Evolutionary conservation across 2,329 filamentous ascomycete genomes (phyloP).

Genomic region (Sclerotinia spermophila): DNA sequence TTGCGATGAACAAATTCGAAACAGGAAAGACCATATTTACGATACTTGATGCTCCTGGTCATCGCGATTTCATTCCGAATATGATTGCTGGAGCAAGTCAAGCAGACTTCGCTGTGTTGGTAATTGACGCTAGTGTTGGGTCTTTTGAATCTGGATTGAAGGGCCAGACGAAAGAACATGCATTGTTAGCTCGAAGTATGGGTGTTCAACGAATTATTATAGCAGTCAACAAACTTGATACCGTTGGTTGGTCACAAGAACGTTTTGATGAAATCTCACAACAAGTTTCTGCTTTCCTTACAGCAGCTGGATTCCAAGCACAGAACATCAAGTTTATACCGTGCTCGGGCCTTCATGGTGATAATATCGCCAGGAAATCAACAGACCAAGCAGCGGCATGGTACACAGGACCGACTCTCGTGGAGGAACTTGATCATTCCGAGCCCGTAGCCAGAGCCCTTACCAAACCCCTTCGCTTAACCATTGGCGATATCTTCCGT

Average conservation of each 20-base stretch:
- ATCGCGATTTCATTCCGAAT: conserved; percentile 94
- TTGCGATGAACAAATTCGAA: conserved; percentile 91
- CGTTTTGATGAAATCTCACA: conserved; percentile 82
- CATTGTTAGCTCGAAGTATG: conserved; percentile 82
- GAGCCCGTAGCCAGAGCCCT: conserved; percentile 69
- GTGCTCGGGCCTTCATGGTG: conserved; percentile 82
- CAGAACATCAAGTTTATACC: conserved; percentile 86
- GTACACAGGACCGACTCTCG: conserved; percentile 76
- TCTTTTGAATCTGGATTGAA: conserved; percentile 92
- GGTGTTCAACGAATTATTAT: conserved; percentile 86
- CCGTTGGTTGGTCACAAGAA: conserved; percentile 74
- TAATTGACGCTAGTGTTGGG: conserved; percentile 85
- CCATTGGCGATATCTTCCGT: conserved; percentile 82
- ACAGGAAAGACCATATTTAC: conserved; percentile 85
- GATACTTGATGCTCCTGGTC: conserved; percentile 91
- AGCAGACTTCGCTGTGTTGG: conserved; percentile 91
- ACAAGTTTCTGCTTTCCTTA: conserved; percentile 79
- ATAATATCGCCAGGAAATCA: conserved; percentile 69
- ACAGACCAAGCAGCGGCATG: conserved; percentile 60
- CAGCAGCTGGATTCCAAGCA: conserved; percentile 72
- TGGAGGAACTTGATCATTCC: conserved; percentile 81
- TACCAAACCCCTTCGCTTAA: conserved; percentile 77
- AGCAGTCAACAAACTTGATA: conserved; percentile 93
- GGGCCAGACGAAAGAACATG: conserved; percentile 92
- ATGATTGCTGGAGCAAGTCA: conserved; percentile 98